Evolutionary conservation across 169 alveolate genomes (phyloP).

Genomic region (Plasmodium gaboni): DNA sequence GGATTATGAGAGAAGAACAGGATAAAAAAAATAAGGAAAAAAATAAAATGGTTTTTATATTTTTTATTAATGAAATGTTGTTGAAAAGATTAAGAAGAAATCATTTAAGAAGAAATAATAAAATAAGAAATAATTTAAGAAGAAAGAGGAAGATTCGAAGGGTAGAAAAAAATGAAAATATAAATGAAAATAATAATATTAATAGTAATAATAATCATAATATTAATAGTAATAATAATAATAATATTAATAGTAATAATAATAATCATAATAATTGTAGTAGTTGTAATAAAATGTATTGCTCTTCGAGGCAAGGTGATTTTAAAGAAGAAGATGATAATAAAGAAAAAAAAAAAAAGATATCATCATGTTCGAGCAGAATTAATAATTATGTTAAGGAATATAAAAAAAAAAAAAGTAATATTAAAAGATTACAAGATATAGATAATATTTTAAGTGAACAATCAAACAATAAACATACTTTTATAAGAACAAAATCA

Average conservation of each 20-base stretch:
- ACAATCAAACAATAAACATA: slow-evolving; percentile 18
- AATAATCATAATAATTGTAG: too few species aligned
- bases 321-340: too few species aligned
- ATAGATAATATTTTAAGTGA: slow-evolving; percentile 43
- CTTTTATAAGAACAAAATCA: slow-evolving; percentile 46
- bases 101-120: neutral
- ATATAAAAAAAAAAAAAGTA: slow-evolving; percentile 8
- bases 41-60: slow-evolving; percentile 70
- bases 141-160: slow-evolving; percentile 7
- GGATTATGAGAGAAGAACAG: slow-evolving; percentile 33
- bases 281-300: too few species aligned
- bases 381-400: neutral
- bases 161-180: neutral
- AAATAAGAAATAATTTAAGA: neutral
- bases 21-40: slow-evolving; percentile 44
- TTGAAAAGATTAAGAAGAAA: slow-evolving; percentile 7
- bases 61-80: slow-evolving; percentile 52
- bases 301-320: too few species aligned
- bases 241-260: too few species aligned
- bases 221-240: too few species aligned
- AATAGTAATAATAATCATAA: neutral
- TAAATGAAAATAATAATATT: neutral
- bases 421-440: slow-evolving; percentile 34
- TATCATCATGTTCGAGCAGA: neutral
- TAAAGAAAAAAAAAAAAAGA: neutral